A percentile compares a stretch with the other conserved stretches of the same genome.
Evolutionary conservation across 202 grass and related monocot genomes (phyloP).

Genomic region (Carex arenaria): DNA sequence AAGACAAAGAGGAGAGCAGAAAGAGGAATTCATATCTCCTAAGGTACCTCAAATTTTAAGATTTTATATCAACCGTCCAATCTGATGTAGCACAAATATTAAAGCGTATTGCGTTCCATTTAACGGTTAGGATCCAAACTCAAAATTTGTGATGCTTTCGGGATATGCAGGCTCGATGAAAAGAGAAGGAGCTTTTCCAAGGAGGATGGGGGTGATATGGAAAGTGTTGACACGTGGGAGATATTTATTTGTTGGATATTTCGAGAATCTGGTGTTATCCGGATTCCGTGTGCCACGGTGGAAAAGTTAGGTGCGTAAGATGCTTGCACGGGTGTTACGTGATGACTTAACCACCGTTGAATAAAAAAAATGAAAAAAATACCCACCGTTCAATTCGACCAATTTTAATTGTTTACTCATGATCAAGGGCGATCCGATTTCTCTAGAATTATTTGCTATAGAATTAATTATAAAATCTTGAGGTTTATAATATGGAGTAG

Average conservation of each 20-base stretch:
- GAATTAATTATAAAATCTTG: too few relatives aligned
- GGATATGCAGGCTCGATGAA: not conserved
- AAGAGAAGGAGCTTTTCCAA: conserved; percentile 19
- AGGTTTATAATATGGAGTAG: too few relatives aligned
- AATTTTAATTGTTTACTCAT: not conserved
- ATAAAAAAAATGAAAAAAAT: not conserved
- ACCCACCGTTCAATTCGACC: not conserved
- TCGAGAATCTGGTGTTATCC: conserved; percentile 12
- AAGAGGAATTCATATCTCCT: too few relatives aligned
- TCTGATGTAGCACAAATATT: too few relatives aligned
- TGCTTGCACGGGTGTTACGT: conserved; percentile 46
- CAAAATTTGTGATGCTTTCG: too few relatives aligned
- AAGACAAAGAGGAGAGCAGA: not conserved
- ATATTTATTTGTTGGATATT: conserved; percentile 9
- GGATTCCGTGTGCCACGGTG: not conserved
- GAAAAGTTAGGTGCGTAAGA: not conserved
- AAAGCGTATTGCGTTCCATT: too few relatives aligned
- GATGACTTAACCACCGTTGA: conserved; percentile 27
- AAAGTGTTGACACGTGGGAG: conserved; percentile 14
- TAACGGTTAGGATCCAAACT: too few relatives aligned
- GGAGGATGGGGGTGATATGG: conserved; percentile 43
- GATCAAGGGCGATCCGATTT: not conserved
- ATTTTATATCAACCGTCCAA: fast-evolving
- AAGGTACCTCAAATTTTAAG: too few relatives aligned
- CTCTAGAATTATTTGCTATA: not conserved